phyloP scores from a whole-genome alignment of 306 rosid species.

The Cucurbita moschata region DNA sequence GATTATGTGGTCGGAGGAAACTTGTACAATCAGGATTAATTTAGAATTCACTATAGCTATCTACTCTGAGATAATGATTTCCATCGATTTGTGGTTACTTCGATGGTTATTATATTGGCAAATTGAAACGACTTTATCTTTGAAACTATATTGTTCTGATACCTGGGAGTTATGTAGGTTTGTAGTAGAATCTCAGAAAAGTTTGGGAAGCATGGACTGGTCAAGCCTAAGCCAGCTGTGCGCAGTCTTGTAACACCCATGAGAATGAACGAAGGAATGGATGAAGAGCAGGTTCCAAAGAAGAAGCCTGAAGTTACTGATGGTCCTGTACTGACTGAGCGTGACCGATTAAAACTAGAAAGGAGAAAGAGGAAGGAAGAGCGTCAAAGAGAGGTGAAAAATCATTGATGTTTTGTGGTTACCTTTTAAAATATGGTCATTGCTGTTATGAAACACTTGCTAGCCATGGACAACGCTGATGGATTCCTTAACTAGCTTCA shows the following conservation, averaged over 20 bases:
- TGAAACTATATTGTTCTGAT: background rate
- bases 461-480: background rate
- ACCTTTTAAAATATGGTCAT: background rate
- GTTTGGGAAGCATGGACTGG: conserved; percentile 89
- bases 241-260: conserved; percentile 81
- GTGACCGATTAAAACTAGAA: conserved; percentile 60
- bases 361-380: conserved; percentile 88
- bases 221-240: conserved; percentile 55
- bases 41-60: background rate
- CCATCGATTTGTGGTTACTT: background rate
- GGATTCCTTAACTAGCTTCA: conserved; percentile 1
- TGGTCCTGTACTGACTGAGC: conserved; percentile 80
- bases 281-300: conserved; percentile 56
- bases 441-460: background rate
- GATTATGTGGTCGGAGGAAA: background rate
- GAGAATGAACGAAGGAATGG: conserved; percentile 89
- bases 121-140: background rate
- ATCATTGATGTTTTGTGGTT: background rate
- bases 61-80: background rate
- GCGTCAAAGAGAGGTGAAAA: conserved; percentile 84
- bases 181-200: conserved; percentile 64
- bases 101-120: background rate
- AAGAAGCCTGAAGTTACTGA: conserved; percentile 77
- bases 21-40: background rate
- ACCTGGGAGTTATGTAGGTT: conserved; percentile 28